These are phyloP conservation scores for Lichtheimia hyalospora DNA, from an alignment of 371 early-diverging fungal species.

Conservation along the genomic window DNA sequence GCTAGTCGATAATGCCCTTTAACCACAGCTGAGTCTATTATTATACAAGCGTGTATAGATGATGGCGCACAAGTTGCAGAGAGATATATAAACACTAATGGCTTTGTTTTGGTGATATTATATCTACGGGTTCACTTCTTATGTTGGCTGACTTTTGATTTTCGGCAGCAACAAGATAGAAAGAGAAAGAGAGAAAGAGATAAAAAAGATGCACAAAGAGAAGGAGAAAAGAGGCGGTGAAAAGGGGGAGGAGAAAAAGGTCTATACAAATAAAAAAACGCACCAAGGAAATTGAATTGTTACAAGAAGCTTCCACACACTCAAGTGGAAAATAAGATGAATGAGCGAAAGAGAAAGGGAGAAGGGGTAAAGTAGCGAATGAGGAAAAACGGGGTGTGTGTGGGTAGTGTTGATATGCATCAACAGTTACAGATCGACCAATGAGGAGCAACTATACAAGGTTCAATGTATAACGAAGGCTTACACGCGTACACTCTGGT, in stretches of 20 bases:
- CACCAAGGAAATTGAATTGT: not conserved
- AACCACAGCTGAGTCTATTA: no score
- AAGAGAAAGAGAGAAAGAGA: conserved; percentile 10
- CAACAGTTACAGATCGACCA: no score
- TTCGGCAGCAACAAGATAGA: conserved; percentile 2
- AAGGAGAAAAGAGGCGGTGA: conserved; percentile 10
- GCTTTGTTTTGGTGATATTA: no score
- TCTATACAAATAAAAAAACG: not conserved
- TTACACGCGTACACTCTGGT: no score
- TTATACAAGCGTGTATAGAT: no score
- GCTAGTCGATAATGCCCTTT: no score
- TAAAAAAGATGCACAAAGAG: conserved; percentile 8
- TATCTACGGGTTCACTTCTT: no score
- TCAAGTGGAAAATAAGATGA: conserved; percentile 4
- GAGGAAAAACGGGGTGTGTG: conserved; percentile 6
- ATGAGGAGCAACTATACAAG: no score
- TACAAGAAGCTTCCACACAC: conserved; percentile 10
- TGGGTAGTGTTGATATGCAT: no score
- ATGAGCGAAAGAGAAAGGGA: conserved; percentile 1
- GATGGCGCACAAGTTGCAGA: no score
- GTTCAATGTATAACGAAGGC: no score
- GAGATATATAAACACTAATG: no score
- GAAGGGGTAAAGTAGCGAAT: conserved; percentile 3
- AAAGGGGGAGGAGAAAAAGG: conserved; percentile 6
- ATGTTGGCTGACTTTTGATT: not conserved